phyloP scores from a whole-genome alignment of 176 grass and related monocot species.

The Neostapfia colusana region DNA sequence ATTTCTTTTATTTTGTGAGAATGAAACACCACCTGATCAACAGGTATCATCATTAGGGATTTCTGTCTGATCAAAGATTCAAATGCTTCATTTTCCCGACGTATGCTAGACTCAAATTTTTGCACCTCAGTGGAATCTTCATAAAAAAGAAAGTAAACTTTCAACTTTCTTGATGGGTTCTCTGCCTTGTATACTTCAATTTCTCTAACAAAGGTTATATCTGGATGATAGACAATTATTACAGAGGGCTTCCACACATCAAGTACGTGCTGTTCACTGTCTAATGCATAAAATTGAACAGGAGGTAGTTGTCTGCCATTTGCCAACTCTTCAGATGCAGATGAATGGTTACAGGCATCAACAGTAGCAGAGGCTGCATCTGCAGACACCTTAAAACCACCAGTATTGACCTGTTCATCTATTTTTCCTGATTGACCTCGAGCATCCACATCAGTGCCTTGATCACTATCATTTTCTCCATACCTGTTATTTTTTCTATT shows the following conservation, averaged over 20 bases:
- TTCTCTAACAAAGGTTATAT: constrained; percentile 91
- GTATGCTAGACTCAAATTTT: constrained; percentile 90
- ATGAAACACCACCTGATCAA: constrained; percentile 71
- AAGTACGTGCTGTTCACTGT: constrained; percentile 72
- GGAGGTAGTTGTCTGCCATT: constrained; percentile 65
- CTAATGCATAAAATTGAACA: constrained; percentile 83
- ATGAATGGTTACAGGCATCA: constrained; percentile 5
- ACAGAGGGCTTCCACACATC: constrained; percentile 76
- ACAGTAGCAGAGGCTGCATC: constrained; percentile 25
- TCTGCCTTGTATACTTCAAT: constrained; percentile 95
- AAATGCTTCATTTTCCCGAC: constrained; percentile 86
- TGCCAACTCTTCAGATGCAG: constrained; percentile 11
- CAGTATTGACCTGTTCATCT: constrained; percentile 28
- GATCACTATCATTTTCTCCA: constrained; percentile 36
- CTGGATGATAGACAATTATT: constrained; percentile 94
- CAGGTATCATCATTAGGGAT: constrained; percentile 93
- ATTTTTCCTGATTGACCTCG: constrained; percentile 39
- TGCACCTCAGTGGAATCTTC: constrained; percentile 88
- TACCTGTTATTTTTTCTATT: constrained; percentile 40
- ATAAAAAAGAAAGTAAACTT: constrained; percentile 95
- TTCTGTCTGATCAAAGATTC: constrained; percentile 94
- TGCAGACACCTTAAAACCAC: constrained; percentile 33
- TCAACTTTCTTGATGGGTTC: constrained; percentile 65
- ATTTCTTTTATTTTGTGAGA: not conserved
- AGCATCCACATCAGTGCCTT: constrained; percentile 34